Percentiles rank a stretch among this genome's conserved stretches.
Conservation (phyloP, 2,329 filamentous ascomycete species). For the Talaromyces islandicus region DNA sequence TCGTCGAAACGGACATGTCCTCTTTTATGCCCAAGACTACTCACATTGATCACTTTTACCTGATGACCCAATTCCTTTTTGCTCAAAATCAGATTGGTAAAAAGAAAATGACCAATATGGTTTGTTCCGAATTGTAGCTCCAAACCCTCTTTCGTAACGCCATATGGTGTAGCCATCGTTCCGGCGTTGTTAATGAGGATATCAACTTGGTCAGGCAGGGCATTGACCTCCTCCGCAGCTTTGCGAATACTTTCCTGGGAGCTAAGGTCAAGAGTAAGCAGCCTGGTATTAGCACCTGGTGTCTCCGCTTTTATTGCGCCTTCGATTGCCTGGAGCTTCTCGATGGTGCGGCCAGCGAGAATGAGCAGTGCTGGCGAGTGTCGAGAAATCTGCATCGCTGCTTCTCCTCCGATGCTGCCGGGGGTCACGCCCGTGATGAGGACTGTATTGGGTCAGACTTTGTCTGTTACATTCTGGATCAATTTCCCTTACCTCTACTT, state of each 20-base stretch:
- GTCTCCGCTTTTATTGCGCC: neutral
- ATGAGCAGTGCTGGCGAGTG: neutral
- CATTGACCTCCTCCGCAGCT: neutral
- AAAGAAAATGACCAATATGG: constrained; percentile 28
- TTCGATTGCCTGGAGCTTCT: neutral
- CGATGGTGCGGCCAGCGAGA: neutral
- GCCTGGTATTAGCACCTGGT: neutral
- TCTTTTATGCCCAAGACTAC: constrained; percentile 17
- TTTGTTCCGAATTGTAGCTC: constrained; percentile 29
- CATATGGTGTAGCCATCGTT: constrained; percentile 21
- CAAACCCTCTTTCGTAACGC: constrained; percentile 22
- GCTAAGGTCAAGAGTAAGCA: neutral
- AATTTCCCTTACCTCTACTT: neutral
- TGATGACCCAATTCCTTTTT: constrained; percentile 18
- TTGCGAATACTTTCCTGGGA: neutral
- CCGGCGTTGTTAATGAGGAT: constrained; percentile 29
- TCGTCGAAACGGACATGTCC: constrained; percentile 29
- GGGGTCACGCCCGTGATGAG: constrained; percentile 1
- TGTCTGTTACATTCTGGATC: neutral
- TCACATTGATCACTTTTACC: constrained; percentile 18
- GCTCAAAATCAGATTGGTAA: constrained; percentile 24
- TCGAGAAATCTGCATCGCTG: neutral
- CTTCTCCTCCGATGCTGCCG: neutral
- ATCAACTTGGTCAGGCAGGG: constrained; percentile 20
- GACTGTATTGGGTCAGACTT: neutral